Evolutionary conservation across 2,329 filamentous ascomycete species (phyloP), one percentile per base, ranked within the genome.

Genomic region (Diaporthe sp.): DNA sequence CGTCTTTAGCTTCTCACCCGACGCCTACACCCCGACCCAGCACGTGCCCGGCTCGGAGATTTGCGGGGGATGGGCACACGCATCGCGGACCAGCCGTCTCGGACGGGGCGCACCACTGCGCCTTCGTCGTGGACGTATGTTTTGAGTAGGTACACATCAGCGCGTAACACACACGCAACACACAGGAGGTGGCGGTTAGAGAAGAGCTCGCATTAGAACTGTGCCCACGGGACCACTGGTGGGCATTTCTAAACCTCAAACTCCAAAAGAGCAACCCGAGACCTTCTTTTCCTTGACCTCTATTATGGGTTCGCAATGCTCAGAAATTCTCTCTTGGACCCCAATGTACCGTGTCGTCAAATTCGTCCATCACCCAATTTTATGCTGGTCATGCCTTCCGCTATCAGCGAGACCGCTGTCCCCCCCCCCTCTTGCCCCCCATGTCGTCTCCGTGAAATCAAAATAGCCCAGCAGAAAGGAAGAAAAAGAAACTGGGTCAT

Each of bases 231-330:
- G 61, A n/a, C 61, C 44, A 22, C 39, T 50, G 42, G 27, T 50
- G 44, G 61, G 12, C 42, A 35, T 50, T 44, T 75, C 73, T 75
- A 73, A 65, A 55, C 73, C 73, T 63, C 55, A 47, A 71, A 75
- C 73, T 71, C 73, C 73, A 61, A 13, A 53, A 58, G 44, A 39
- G 65, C 71, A 73, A 75, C 39, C 53, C 27, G 71, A 39, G 42
- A 61, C 53, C 70, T 58, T 27, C 37, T 72, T 59, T 70, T 70
- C 56, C n/a, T 32, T 56, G 71, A 71, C 66, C 66, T 70, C 44
- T 56, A 63, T 61, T 19, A 25, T 58, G 51, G 63, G 58, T 74
- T 72, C n/a, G 32, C 68, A 71, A 73, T 73, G 71, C 66, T 58
- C 65, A 70, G 22, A 53, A 30, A 56, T 59, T 53, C 71, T 53